Percentiles rank a stretch among this genome's conserved stretches.
phyloP scores from a whole-genome alignment of 2,329 filamentous ascomycete species.

The Colletotrichum plurivorum region DNA sequence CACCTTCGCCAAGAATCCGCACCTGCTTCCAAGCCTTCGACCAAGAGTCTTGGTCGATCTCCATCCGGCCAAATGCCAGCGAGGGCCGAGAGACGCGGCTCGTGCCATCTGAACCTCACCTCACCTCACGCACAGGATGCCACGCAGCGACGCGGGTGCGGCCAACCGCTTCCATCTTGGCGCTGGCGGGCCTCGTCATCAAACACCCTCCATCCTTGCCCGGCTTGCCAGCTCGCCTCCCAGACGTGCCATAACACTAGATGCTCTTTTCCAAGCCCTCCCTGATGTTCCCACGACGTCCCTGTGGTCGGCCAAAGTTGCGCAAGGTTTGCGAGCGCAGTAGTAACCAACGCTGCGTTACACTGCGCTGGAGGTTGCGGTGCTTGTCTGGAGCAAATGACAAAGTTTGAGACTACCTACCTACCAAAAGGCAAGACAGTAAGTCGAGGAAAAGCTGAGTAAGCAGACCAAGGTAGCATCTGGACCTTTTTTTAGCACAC shows the following conservation, averaged over 20 bases:
- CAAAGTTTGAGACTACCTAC: too few relatives aligned
- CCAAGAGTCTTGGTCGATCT: conserved; percentile 39
- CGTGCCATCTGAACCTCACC: conserved; percentile 38
- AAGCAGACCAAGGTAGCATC: too few relatives aligned
- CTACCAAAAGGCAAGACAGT: too few relatives aligned
- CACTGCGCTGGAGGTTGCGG: background rate
- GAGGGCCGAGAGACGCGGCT: conserved; percentile 35
- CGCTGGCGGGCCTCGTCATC: conserved; percentile 37
- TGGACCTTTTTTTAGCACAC: too few relatives aligned
- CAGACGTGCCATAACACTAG: background rate
- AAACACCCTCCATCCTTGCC: conserved; percentile 28
- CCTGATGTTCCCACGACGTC: background rate
- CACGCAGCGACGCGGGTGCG: background rate
- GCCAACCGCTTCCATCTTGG: conserved; percentile 30
- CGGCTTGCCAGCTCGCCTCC: conserved; percentile 5
- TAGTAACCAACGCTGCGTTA: conserved; percentile 3
- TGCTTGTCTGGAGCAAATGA: too few relatives aligned
- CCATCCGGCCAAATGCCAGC: conserved; percentile 23
- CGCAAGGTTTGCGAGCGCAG: conserved; percentile 9
- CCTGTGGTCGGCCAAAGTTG: conserved; percentile 2
- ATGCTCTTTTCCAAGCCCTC: background rate
- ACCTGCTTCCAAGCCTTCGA: conserved; percentile 23
- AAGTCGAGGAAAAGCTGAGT: too few relatives aligned
- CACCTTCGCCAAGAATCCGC: conserved; percentile 8
- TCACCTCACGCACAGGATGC: background rate